A percentile compares a stretch with the other conserved stretches of the same genome.
These are phyloP conservation scores for Lasiosphaeriaceae sp. DNA, from an alignment of 495 filamentous ascomycete species.

Conservation along the genomic window DNA sequence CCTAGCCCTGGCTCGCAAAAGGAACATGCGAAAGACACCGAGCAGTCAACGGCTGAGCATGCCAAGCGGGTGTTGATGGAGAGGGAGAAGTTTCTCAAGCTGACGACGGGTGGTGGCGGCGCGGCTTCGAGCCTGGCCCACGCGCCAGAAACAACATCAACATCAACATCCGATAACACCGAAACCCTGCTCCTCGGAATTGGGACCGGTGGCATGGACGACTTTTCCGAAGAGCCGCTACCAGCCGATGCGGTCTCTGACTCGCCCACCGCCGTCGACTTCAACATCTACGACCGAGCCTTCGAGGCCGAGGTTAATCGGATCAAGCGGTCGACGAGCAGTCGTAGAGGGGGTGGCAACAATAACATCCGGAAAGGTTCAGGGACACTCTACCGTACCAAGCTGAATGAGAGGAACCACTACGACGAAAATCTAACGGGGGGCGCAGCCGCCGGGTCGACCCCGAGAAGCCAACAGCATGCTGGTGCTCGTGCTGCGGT, in stretches of 20 bases:
- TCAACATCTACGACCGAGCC: slow-evolving; percentile 82
- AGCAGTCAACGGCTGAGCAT: slow-evolving; percentile 35
- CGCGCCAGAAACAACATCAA: slow-evolving; percentile 57
- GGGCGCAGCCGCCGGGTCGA: neutral
- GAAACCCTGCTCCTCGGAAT: slow-evolving; percentile 69
- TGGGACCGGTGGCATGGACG: slow-evolving; percentile 54
- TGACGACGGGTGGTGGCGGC: slow-evolving; percentile 8
- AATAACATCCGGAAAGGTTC: neutral
- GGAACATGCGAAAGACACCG: slow-evolving; percentile 1
- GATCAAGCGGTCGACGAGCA: slow-evolving; percentile 44
- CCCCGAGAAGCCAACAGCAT: no score
- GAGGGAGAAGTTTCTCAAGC: slow-evolving; percentile 33
- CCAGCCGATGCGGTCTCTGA: slow-evolving; percentile 63
- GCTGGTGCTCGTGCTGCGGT: no score
- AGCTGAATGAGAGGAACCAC: neutral
- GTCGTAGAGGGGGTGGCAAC: neutral
- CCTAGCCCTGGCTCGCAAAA: neutral
- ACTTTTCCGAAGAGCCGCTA: slow-evolving; percentile 21
- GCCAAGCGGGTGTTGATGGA: slow-evolving; percentile 36
- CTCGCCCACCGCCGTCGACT: slow-evolving; percentile 73
- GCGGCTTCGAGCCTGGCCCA: neutral
- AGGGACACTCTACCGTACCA: neutral
- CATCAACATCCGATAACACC: slow-evolving; percentile 52
- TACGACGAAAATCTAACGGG: neutral
- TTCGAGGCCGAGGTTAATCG: slow-evolving; percentile 77